Conservation (phyloP, 2,329 filamentous ascomycete species). For the Fusarium subtropicale region DNA sequence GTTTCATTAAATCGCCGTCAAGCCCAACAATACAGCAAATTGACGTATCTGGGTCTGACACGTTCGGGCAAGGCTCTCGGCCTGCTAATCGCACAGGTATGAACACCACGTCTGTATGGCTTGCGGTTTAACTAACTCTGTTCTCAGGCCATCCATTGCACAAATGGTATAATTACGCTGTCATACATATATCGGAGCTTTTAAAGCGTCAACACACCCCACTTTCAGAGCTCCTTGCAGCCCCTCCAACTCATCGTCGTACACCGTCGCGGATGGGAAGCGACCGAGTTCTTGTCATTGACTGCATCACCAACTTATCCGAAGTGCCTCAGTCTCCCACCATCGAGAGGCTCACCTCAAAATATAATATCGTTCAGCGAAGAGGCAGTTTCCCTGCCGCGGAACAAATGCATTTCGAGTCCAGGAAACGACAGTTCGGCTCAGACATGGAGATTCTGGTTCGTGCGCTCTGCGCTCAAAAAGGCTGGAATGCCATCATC, state of each 20-base stretch:
- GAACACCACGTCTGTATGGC: slow-evolving; percentile 17
- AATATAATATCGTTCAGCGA: slow-evolving; percentile 50
- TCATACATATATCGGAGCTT: slow-evolving; percentile 69
- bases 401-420: slow-evolving; percentile 67
- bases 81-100: slow-evolving; percentile 62
- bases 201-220: slow-evolving; percentile 60
- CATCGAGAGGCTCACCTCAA: slow-evolving; percentile 51
- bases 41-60: slow-evolving; percentile 61
- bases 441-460: slow-evolving; percentile 78
- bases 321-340: slow-evolving; percentile 63
- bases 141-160: slow-evolving; percentile 69
- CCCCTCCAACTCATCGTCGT: slow-evolving; percentile 50
- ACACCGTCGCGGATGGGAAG: slow-evolving; percentile 43
- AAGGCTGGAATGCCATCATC: slow-evolving; percentile 79
- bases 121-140: slow-evolving; percentile 23
- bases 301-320: slow-evolving; percentile 69
- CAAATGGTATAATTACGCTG: slow-evolving; percentile 70
- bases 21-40: slow-evolving; percentile 70
- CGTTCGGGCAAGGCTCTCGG: slow-evolving; percentile 58
- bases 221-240: slow-evolving; percentile 60
- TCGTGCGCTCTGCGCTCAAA: slow-evolving; percentile 78
- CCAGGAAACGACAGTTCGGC: slow-evolving; percentile 67
- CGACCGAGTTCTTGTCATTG: slow-evolving; percentile 66
- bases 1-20: slow-evolving; percentile 68
- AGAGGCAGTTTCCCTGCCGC: slow-evolving; percentile 57